Evolutionary conservation across 2,329 filamentous ascomycete species (phyloP).

Genomic region (Colletotrichum cuscutae): DNA sequence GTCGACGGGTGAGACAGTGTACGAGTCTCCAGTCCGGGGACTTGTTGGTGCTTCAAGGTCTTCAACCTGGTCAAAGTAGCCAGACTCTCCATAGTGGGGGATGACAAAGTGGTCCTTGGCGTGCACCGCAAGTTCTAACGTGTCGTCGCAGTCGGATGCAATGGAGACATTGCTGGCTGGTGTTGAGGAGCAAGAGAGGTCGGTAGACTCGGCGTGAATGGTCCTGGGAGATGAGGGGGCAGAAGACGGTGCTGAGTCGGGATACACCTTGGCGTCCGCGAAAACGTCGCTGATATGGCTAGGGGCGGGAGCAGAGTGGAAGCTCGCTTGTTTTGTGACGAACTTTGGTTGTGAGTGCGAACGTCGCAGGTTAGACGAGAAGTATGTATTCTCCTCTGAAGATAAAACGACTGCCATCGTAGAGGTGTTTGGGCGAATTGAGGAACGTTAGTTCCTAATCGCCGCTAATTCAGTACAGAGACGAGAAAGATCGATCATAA

Average conservation of each 20-base stretch:
- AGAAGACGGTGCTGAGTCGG: slow-evolving; percentile 62
- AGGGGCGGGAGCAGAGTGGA: slow-evolving; percentile 57
- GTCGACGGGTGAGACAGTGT: slow-evolving; percentile 63
- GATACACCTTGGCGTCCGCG: slow-evolving; percentile 52
- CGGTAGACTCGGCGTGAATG: slow-evolving; percentile 61
- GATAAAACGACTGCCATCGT: slow-evolving; percentile 67
- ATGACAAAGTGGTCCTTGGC: slow-evolving; percentile 60
- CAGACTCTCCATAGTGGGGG: slow-evolving; percentile 57
- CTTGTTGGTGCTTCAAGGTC: slow-evolving; percentile 62
- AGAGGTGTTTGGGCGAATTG: slow-evolving; percentile 20
- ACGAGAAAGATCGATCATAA: slow-evolving; percentile 26
- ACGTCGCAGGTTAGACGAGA: slow-evolving; percentile 64
- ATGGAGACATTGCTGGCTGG: slow-evolving; percentile 72
- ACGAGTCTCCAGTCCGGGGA: slow-evolving; percentile 61
- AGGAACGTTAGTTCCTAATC: slow-evolving; percentile 31
- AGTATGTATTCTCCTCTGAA: slow-evolving; percentile 68
- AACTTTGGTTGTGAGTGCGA: slow-evolving; percentile 72
- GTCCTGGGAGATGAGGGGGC: slow-evolving; percentile 66
- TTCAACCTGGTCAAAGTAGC: slow-evolving; percentile 58
- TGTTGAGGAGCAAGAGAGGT: slow-evolving; percentile 70
- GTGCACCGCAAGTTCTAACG: slow-evolving; percentile 53
- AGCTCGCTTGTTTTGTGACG: slow-evolving; percentile 52
- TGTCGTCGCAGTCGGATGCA: slow-evolving; percentile 65
- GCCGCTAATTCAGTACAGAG: slow-evolving; percentile 14
- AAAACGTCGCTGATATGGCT: slow-evolving; percentile 60